Evolutionary conservation across 345 rosid genomes (phyloP).

Genomic region (Bretschneidera sinensis): DNA sequence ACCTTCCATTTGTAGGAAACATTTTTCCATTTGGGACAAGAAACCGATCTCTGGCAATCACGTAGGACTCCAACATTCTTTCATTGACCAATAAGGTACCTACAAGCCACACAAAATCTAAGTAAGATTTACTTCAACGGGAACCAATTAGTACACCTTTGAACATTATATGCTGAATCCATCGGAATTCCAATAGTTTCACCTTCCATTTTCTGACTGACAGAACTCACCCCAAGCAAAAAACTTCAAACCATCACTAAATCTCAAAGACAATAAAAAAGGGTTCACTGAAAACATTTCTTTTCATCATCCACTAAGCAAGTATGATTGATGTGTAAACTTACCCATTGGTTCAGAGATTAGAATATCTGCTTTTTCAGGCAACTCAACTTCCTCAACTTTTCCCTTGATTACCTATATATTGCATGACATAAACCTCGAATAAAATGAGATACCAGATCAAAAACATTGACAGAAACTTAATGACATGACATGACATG

Average conservation of each 20-base stretch:
- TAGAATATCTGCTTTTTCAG: conserved; percentile 93
- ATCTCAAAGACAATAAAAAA: not conserved
- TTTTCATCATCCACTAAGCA: not conserved
- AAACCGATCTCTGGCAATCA: conserved; percentile 96
- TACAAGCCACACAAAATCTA: conserved; percentile 22
- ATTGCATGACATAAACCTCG: conserved; percentile 13
- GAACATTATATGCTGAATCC: not conserved
- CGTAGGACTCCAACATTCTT: conserved; percentile 95
- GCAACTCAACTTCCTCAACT: conserved; percentile 93
- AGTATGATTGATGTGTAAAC: not conserved
- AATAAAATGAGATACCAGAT: conserved; percentile 12
- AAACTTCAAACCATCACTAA: not conserved
- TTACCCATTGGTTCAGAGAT: conserved; percentile 99
- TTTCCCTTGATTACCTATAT: conserved; percentile 89
- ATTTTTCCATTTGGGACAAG: conserved; percentile 82
- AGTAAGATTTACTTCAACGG: conserved; percentile 3
- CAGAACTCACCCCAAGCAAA: conserved; percentile 7
- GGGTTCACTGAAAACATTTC: no score
- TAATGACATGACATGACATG: conserved; percentile 12
- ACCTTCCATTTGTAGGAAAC: conserved; percentile 98
- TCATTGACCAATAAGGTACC: conserved; percentile 95
- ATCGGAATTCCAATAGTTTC: no score
- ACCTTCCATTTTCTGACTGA: not conserved
- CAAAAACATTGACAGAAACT: conserved; percentile 7
- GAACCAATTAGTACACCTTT: not conserved